These are phyloP conservation scores for Odontarrhena argentea DNA, from an alignment of 345 rosid species.

Conservation along the genomic window DNA sequence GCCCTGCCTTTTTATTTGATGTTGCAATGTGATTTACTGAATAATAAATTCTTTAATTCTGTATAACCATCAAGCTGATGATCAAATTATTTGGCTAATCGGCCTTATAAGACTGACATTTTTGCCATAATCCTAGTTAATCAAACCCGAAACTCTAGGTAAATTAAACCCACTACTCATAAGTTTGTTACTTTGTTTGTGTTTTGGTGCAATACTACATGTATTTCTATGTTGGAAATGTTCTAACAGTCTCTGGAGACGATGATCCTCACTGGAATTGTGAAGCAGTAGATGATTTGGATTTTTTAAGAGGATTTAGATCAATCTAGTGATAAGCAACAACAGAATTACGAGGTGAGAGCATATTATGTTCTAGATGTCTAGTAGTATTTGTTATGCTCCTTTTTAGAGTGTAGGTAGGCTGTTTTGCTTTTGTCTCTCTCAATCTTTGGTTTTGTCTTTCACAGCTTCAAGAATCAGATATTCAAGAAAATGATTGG, in stretches of 20 bases:
- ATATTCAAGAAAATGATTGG: background rate
- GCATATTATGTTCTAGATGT: background rate
- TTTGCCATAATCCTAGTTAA: too few species aligned
- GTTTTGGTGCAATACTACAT: background rate
- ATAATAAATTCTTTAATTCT: too few species aligned
- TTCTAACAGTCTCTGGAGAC: background rate
- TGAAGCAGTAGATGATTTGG: background rate
- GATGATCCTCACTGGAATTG: background rate
- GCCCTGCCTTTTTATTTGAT: too few species aligned
- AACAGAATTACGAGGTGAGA: background rate
- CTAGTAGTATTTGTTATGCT: too few species aligned
- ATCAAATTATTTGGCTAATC: too few species aligned
- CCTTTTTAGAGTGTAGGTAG: background rate
- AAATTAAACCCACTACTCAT: too few species aligned
- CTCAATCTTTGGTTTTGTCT: conserved; percentile 1
- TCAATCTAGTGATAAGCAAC: conserved; percentile 1
- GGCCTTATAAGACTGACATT: too few species aligned
- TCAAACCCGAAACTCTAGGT: background rate
- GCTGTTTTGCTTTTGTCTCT: background rate
- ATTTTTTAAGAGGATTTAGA: background rate
- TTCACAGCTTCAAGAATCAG: background rate
- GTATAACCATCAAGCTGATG: too few species aligned
- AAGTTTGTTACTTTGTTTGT: background rate
- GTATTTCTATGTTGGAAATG: conserved; percentile 1
- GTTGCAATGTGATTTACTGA: too few species aligned